These are phyloP conservation scores for Boletus edulis DNA, from an alignment of 768 basidiomycete genomes.

Conservation along the genomic window DNA sequence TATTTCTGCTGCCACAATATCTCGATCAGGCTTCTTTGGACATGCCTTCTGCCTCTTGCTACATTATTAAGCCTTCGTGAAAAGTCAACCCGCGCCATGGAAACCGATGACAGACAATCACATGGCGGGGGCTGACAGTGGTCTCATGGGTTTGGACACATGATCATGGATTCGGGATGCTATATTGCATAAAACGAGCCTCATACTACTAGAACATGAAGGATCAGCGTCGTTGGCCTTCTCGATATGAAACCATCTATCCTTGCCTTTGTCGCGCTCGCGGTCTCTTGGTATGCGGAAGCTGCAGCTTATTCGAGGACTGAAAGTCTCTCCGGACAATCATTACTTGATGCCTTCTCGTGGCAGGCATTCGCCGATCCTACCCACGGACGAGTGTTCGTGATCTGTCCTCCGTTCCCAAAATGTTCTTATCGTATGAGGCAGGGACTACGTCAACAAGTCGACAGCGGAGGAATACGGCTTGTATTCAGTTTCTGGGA, in stretches of 20 bases:
- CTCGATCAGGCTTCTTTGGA: neutral
- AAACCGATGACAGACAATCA: neutral
- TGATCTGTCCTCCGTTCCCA: neutral
- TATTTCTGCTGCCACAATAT: neutral
- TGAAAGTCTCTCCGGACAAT: conserved; percentile 47
- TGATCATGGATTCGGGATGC: neutral
- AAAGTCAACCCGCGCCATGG: neutral
- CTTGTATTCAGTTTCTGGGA: conserved; percentile 52
- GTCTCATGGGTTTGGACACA: neutral
- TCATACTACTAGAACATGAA: neutral
- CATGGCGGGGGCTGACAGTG: neutral
- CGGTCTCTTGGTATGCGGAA: conserved; percentile 9
- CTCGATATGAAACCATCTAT: conserved; percentile 2
- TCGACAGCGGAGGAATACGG: conserved; percentile 51
- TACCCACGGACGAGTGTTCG: conserved; percentile 35
- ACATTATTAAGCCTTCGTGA: neutral
- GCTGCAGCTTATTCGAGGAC: conserved; percentile 45
- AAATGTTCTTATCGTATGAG: neutral
- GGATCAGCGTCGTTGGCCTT: neutral
- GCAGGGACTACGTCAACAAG: conserved; percentile 44
- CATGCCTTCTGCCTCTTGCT: neutral
- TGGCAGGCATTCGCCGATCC: conserved; percentile 34
- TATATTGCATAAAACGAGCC: conserved; percentile 11
- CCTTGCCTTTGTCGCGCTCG: conserved; percentile 7
- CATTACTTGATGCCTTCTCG: conserved; percentile 40